Base-by-base conservation (phyloP, 495 filamentous ascomycete species). In the Annulohypoxylon stygium region DNA sequence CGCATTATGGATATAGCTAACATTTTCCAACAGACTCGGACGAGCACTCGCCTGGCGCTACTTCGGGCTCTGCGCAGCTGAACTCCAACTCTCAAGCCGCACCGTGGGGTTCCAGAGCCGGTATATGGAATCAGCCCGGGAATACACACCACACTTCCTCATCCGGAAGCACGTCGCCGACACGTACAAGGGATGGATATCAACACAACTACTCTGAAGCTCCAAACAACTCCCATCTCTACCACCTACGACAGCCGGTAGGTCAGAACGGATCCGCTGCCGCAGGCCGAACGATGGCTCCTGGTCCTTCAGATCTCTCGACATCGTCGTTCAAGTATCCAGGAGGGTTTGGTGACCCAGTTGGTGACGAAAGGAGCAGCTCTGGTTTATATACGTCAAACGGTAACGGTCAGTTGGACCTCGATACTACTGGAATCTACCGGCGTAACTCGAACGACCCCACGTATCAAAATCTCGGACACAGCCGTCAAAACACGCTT, bases 1-100 rank as follows among this genome's bases (percentile, higher is more conserved):
- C 7, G 37, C 26, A 43, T 20, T 25, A 20, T 41, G n/a, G 30
- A 62, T 55, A 14, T 26, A 45, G 50, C 79, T 82, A 61, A 82
- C 71, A 36, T 23, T 9, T 23, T 9, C 58, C 58, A 55, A 20
- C 58, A 83, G 82, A 79, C 45, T 75, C 79, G 7, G 82, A 80
- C 23, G 79, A 84, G 26, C 62, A 69, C 6, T 82, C 81, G n/a
- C 67, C 78, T 25, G 75, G 63, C 48, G 61, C 75, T 20, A 18
- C 65, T 14, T 68, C 77, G 10, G 65, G 70, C 26, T 71, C 75
- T 36, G 67, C 70, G 12, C 75, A 75, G 39, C 33, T 73, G 30
- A 78, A 77, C 20, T 16, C 60, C 25, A 58, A 61, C 37, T 53
- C 69, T 14, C 72, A 75, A 58, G 37, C 69, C 7, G 60, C 30